Conservation (phyloP, 2,329 filamentous ascomycete genomes). For the Huntiella omanensis region DNA sequence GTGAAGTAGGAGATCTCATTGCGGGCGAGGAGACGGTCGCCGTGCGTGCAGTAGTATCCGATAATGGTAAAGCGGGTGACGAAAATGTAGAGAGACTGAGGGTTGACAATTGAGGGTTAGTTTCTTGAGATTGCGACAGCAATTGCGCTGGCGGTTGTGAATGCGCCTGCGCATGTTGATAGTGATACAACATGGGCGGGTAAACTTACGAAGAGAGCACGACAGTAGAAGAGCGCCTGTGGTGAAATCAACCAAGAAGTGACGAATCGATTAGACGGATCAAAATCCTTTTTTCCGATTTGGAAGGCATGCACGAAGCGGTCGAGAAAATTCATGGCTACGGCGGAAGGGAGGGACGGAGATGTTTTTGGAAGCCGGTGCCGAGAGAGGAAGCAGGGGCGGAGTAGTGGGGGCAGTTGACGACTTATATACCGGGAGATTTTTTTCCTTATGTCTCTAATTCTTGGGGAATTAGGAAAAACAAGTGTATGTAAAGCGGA, state of each 20-base stretch:
- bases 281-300: conserved; percentile 26
- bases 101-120: background rate
- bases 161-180: background rate
- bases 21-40: conserved; percentile 27
- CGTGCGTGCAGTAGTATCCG: conserved; percentile 37
- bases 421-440: too few relatives aligned
- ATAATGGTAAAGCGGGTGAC: conserved; percentile 49
- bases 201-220: conserved; percentile 32
- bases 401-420: too few relatives aligned
- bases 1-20: conserved; percentile 68
- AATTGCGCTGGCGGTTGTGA: background rate
- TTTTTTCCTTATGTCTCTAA: too few relatives aligned
- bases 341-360: background rate
- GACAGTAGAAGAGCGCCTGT: conserved; percentile 36
- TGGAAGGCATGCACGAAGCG: conserved; percentile 16
- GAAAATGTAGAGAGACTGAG: conserved; percentile 48
- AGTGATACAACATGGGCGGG: background rate
- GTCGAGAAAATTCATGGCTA: background rate
- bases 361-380: too few relatives aligned
- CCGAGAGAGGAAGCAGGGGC: too few relatives aligned
- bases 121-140: background rate
- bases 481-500: too few relatives aligned
- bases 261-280: conserved; percentile 47
- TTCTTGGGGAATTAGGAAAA: too few relatives aligned
- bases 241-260: conserved; percentile 70